Evolutionary conservation across 2,329 filamentous ascomycete species (phyloP).

Genomic region (Beauveria sp.): DNA sequence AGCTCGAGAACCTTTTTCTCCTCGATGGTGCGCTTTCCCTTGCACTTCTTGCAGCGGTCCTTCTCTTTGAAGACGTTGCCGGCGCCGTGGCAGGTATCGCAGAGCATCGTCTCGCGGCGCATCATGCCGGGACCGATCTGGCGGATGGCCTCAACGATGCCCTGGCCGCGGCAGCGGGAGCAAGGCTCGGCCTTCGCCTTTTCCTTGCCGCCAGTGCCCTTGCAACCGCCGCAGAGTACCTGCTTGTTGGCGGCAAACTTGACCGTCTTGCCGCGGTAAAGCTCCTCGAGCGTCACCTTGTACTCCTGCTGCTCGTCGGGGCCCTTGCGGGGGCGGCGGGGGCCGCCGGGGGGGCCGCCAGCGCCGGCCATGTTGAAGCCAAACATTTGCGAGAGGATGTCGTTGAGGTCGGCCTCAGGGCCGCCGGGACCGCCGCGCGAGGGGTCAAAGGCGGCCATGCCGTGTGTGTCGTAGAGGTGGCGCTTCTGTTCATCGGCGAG

Average conservation of each 20-base stretch:
- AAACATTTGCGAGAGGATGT: slow-evolving; percentile 92
- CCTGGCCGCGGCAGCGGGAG: slow-evolving; percentile 75
- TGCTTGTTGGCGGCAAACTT: slow-evolving; percentile 96
- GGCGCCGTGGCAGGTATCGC: slow-evolving; percentile 76
- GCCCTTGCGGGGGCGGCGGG: slow-evolving; percentile 60
- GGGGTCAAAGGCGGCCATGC: slow-evolving; percentile 91
- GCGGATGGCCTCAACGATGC: slow-evolving; percentile 67
- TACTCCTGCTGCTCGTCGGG: slow-evolving; percentile 85
- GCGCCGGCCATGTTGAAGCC: slow-evolving; percentile 59
- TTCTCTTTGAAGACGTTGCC: slow-evolving; percentile 89
- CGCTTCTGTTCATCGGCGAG: slow-evolving; percentile 93
- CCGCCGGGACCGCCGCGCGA: slow-evolving; percentile 58
- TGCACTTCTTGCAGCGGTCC: slow-evolving; percentile 98
- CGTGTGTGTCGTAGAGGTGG: slow-evolving; percentile 83
- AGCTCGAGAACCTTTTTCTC: slow-evolving; percentile 94
- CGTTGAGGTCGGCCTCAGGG: slow-evolving; percentile 77
- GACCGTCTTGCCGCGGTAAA: slow-evolving; percentile 98
- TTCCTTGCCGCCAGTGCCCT: slow-evolving; percentile 83
- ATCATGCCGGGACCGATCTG: slow-evolving; percentile 83
- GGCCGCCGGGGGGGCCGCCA: slow-evolving; percentile 41
- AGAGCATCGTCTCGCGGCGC: slow-evolving; percentile 70
- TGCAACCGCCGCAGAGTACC: slow-evolving; percentile 78
- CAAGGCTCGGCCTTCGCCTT: slow-evolving; percentile 81
- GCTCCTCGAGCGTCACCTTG: slow-evolving; percentile 82
- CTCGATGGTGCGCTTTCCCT: slow-evolving; percentile 77